These are phyloP conservation scores for Coccomyxa subellipsoidea DNA, from an alignment of 163 green algal species.

Conservation along the genomic window DNA sequence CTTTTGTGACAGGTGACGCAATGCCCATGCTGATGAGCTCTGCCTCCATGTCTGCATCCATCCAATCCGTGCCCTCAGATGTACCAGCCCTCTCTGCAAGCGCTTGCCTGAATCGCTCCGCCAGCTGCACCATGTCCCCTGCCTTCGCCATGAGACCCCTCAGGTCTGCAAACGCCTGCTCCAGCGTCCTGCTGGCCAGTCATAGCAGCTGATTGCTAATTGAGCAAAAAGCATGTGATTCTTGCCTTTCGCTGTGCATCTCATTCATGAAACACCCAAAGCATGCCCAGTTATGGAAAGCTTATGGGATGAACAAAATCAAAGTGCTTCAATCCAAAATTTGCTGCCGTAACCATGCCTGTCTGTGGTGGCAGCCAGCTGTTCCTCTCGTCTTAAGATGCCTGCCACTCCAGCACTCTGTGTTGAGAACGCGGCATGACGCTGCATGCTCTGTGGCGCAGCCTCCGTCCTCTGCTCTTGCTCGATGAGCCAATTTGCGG, in stretches of 20 bases:
- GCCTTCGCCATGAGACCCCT: conserved; percentile 76
- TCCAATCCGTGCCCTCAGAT: conserved; percentile 24
- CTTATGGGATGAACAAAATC: no score
- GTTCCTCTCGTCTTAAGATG: conserved; percentile 66
- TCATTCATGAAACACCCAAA: no score
- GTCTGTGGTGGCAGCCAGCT: conserved; percentile 44
- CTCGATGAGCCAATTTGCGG: not conserved
- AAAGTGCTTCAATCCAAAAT: no score
- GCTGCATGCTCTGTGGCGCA: conserved; percentile 12
- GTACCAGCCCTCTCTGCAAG: conserved; percentile 6
- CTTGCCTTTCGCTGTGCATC: no score
- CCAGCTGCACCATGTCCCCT: conserved; percentile 82
- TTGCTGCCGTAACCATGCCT: conserved; percentile 5
- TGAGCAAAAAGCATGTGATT: conserved; percentile 17
- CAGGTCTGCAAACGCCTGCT: conserved; percentile 77
- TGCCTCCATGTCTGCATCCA: conserved; percentile 72
- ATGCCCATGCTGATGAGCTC: conserved; percentile 90
- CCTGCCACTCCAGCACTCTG: conserved; percentile 45
- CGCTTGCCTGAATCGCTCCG: conserved; percentile 61
- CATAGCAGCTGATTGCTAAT: not conserved
- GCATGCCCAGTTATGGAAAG: no score
- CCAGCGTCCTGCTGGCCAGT: conserved; percentile 54
- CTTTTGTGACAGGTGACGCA: conserved; percentile 81
- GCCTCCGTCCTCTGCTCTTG: conserved; percentile 12
- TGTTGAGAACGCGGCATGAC: conserved; percentile 5